Conservation (phyloP, 805 yeast species). For the Ogataea paraovalis region DNA sequence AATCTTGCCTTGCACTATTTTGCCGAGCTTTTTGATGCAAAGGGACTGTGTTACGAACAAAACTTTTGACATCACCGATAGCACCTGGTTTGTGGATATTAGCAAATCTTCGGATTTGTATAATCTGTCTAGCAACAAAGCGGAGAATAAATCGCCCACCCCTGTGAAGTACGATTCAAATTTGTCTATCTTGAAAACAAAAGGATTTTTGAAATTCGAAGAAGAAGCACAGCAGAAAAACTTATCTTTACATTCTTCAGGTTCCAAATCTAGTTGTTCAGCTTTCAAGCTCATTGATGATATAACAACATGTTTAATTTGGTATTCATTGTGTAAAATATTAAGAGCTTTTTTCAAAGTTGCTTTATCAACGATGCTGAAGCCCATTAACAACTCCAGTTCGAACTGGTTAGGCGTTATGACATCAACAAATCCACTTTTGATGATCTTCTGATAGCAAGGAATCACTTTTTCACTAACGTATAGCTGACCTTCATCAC, state of each 20-base stretch:
- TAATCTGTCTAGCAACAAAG: slow-evolving; percentile 65
- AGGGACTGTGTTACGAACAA: slow-evolving; percentile 42
- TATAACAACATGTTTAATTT: slow-evolving; percentile 59
- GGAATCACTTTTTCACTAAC: slow-evolving; percentile 60
- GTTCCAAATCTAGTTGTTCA: slow-evolving; percentile 13
- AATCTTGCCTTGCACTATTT: slow-evolving; percentile 43
- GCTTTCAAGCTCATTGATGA: slow-evolving; percentile 45
- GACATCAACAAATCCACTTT: slow-evolving; percentile 51
- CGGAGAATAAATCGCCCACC: slow-evolving; percentile 89
- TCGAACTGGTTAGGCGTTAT: slow-evolving; percentile 93
- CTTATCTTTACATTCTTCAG: slow-evolving; percentile 11
- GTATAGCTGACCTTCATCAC: slow-evolving; percentile 69
- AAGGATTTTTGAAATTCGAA: slow-evolving; percentile 14
- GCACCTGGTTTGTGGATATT: slow-evolving; percentile 48
- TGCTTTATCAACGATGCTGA: slow-evolving; percentile 37
- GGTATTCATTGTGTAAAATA: slow-evolving; percentile 43
- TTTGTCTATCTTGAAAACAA: slow-evolving; percentile 49
- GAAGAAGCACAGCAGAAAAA: slow-evolving; percentile 47
- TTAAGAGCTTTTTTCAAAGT: slow-evolving; percentile 44
- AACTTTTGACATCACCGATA: slow-evolving; percentile 52
- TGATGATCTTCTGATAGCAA: slow-evolving; percentile 45
- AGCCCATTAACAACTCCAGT: slow-evolving; percentile 54
- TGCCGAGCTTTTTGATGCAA: slow-evolving; percentile 36
- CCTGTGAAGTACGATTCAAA: slow-evolving; percentile 88
- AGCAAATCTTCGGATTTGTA: slow-evolving; percentile 27